phyloP scores from a whole-genome alignment of 768 basidiomycete genomes.

The Serendipita sp. region DNA sequence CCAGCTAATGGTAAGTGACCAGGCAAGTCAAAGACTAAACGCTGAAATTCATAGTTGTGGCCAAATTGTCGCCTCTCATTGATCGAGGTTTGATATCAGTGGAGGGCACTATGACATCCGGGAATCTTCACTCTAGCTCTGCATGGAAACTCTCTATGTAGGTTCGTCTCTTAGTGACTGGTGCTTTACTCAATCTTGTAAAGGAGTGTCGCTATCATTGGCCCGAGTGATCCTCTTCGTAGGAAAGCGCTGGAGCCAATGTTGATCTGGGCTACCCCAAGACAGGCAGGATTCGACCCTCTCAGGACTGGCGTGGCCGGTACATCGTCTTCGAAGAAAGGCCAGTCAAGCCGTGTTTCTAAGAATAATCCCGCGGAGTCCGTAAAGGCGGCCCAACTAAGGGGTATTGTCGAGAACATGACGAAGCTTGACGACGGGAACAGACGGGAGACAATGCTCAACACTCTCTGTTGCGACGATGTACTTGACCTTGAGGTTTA shows the following conservation, averaged over 20 bases:
- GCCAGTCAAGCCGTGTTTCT: background rate
- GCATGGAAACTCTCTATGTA: background rate
- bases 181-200: background rate
- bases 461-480: conserved; percentile 47
- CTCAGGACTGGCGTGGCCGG: background rate
- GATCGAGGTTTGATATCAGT: conserved; percentile 46
- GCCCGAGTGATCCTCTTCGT: background rate
- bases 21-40: background rate
- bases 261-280: conserved; percentile 60
- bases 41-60: conserved; percentile 23
- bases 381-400: conserved; percentile 48
- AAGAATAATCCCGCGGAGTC: background rate
- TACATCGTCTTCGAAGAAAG: conserved; percentile 10
- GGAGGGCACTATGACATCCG: conserved; percentile 50
- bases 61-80: conserved; percentile 50
- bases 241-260: conserved; percentile 50
- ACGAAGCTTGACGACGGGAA: conserved; percentile 68
- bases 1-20: conserved; percentile 25
- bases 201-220: background rate
- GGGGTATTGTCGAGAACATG: conserved; percentile 41
- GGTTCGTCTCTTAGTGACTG: conserved; percentile 6
- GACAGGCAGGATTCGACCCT: conserved; percentile 38
- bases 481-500: conserved; percentile 48
- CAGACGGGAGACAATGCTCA: conserved; percentile 51
- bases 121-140: conserved; percentile 39